phyloP scores from a whole-genome alignment of 2,329 filamentous ascomycete genomes.

The Stemphylium lycopersici region DNA sequence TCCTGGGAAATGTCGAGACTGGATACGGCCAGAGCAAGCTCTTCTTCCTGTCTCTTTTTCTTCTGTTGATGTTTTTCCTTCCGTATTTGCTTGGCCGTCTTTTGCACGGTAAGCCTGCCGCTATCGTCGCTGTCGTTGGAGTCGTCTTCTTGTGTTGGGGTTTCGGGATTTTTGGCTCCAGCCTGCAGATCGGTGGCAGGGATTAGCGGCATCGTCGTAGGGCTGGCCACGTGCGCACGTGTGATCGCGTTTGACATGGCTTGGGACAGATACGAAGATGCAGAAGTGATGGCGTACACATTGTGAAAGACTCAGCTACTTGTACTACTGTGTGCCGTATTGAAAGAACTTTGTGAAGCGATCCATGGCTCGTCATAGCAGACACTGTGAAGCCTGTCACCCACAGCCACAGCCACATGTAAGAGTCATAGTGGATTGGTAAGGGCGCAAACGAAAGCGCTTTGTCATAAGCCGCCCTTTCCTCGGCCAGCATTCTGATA shows the following conservation, averaged over 20 bases:
- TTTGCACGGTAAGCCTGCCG: constrained; percentile 1
- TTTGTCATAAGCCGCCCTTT: constrained; percentile 28
- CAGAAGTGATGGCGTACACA: neutral
- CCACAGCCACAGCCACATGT: constrained; percentile 41
- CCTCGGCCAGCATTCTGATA: neutral
- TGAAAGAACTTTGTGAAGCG: neutral
- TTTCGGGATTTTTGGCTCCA: constrained; percentile 27
- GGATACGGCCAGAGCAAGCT: neutral
- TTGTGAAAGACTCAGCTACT: neutral
- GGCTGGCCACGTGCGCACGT: constrained; percentile 46
- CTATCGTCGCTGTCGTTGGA: constrained; percentile 12
- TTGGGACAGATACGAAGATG: neutral
- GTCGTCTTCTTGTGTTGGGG: constrained; percentile 11
- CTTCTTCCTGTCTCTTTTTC: constrained; percentile 3
- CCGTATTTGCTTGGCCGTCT: constrained; percentile 34
- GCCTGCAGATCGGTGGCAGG: constrained; percentile 22
- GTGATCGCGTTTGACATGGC: constrained; percentile 37
- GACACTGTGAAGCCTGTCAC: constrained; percentile 13
- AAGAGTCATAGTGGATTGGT: constrained; percentile 46
- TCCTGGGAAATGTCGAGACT: neutral
- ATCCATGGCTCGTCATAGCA: constrained; percentile 7
- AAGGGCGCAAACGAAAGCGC: constrained; percentile 33
- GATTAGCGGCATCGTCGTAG: constrained; percentile 23
- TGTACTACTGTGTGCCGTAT: neutral
- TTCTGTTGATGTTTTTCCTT: constrained; percentile 21